Conservation (phyloP, 257 asterid genomes). For the Avicennia marina region DNA sequence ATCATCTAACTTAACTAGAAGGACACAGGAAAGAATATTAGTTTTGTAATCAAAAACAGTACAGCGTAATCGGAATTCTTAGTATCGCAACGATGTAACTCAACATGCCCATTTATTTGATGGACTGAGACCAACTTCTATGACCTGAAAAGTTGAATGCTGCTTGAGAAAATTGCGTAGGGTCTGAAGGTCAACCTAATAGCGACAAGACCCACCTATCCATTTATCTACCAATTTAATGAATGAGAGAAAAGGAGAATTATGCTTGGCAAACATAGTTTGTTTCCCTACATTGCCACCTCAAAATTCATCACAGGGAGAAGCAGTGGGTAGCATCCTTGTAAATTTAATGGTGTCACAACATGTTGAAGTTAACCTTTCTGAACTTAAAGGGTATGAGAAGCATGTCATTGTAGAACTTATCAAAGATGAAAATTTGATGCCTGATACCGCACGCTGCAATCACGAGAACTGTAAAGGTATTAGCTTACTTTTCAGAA, state of each 20-base stretch:
- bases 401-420: slow-evolving; percentile 69
- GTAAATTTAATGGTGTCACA: slow-evolving; percentile 58
- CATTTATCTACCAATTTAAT: not conserved
- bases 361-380: slow-evolving; percentile 68
- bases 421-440: slow-evolving; percentile 44
- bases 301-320: slow-evolving; percentile 49
- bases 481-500: slow-evolving; percentile 15
- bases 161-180: not conserved
- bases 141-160: not conserved
- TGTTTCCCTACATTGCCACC: slow-evolving; percentile 7
- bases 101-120: not conserved
- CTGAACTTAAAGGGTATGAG: slow-evolving; percentile 75
- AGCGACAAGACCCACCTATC: not conserved
- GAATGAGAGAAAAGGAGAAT: slow-evolving; percentile 7
- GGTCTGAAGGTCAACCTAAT: not conserved
- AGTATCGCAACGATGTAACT: not conserved
- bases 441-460: slow-evolving; percentile 17
- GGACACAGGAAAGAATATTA: not conserved
- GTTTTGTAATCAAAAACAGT: not conserved
- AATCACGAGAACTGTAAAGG: slow-evolving; percentile 48
- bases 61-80: not conserved
- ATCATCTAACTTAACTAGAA: too few relatives aligned
- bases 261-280: slow-evolving; percentile 2
- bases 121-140: not conserved
- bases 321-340: slow-evolving; percentile 61